These are phyloP conservation scores for Flaveria linearis DNA, from an alignment of 129 eudicot species.

Conservation along the genomic window DNA sequence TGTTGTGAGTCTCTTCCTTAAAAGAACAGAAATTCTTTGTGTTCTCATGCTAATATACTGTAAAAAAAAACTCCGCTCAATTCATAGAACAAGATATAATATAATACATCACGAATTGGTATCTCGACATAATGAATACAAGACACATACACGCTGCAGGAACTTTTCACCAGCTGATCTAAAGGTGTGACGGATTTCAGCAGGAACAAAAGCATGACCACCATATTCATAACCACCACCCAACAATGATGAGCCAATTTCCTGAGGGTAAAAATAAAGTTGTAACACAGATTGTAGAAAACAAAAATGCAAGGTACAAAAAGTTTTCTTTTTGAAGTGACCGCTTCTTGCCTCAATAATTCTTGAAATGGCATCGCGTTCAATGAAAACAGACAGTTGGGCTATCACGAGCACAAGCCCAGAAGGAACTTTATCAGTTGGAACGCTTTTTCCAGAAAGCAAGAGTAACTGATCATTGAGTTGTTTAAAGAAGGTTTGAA, in stretches of 20 bases:
- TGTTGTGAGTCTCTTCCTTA: conserved; percentile 86
- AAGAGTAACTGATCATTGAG: conserved; percentile 62
- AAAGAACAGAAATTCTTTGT: conserved; percentile 71
- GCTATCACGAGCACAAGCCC: conserved; percentile 92
- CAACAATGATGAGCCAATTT: conserved; percentile 74
- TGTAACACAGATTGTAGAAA: not conserved
- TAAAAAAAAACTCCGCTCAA: conserved; percentile 24
- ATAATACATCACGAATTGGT: not conserved
- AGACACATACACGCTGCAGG: conserved; percentile 68
- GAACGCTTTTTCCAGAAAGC: conserved; percentile 62
- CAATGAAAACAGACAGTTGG: conserved; percentile 69
- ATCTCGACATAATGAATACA: not conserved
- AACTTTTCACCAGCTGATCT: conserved; percentile 80
- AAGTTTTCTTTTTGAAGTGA: not conserved
- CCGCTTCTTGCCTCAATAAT: conserved; percentile 73
- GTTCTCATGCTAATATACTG: conserved; percentile 91
- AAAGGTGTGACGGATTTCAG: conserved; percentile 79
- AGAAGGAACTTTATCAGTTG: conserved; percentile 57
- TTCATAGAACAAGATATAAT: not conserved
- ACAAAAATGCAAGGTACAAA: conserved; percentile 4
- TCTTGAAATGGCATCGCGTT: conserved; percentile 81
- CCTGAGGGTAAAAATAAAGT: conserved; percentile 46
- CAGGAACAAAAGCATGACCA: conserved; percentile 90
- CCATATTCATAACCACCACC: conserved; percentile 69
- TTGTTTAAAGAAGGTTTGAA: conserved; percentile 67